Evolutionary conservation across 2,329 filamentous ascomycete species (phyloP), one percentile per base, ranked within the genome.

Genomic region (Cylindrodendrum hubeiense): DNA sequence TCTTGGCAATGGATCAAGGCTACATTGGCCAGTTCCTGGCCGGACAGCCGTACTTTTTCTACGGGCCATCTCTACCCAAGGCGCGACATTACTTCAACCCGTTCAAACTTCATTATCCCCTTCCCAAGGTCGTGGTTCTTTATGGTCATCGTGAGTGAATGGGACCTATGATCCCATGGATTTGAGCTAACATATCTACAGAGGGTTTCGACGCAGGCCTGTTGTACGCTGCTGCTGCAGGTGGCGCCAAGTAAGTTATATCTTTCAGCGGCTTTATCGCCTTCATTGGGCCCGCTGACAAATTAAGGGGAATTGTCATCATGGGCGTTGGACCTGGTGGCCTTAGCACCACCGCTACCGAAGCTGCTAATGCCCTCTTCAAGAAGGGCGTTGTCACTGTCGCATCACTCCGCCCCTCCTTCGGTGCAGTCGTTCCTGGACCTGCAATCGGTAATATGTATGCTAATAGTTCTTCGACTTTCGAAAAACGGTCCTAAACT

Each of bases 1-100:
- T 53, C 15, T 28, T 41, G 19, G 50, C 50, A 5, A 22, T 41
- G 24, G 50, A 53, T 39, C 50, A 53, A 28, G 50, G 50, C 19
- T 41, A 53, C 13, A 41, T 53, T 17, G 50, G 50, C 21, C 33
- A 41, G 33, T 53, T 53, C 22, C 9, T 53, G 9, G 50, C 50
- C 50, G 33, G 34, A 53, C 50, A 53, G 50, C 50, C 50, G 21
- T 53, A 41, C 34, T 53, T 26, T n/a, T 53, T 41, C 22, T 53
- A 41, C 34, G 50, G 50, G 5, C 5, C 50, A 24, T 39, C 50
- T 7, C 22, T 41, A 5, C 50, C 50, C 9, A 53, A 43, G 33
- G 21, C 33, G 10, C 50, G 50, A 13, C 50, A 39, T 12, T 41
- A 53, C 33, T 39, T 53, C 34, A 41, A 53, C 22, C 50, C 34